Evolutionary conservation across 768 basidiomycete genomes (phyloP).

Genomic region (Hygrophorus pudorinus): DNA sequence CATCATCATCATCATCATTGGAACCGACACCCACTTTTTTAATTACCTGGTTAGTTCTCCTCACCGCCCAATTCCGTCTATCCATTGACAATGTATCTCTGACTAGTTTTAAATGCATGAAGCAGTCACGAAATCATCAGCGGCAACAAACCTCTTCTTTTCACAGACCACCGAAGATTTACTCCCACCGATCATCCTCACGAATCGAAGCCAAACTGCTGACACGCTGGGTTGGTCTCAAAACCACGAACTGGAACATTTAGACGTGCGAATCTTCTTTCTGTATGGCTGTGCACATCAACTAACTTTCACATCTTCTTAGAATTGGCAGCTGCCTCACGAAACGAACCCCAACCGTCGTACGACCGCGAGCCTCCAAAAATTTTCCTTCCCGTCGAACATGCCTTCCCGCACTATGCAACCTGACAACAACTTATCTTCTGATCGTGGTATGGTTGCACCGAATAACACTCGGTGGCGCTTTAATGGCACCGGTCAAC

Average conservation of each 20-base stretch:
- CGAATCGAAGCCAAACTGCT: constrained; percentile 21
- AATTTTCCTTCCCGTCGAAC: constrained; percentile 22
- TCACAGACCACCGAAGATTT: constrained; percentile 21
- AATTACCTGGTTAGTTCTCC: constrained; percentile 33
- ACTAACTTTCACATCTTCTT: constrained; percentile 13
- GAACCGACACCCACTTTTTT: constrained; percentile 12
- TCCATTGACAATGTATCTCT: constrained; percentile 17
- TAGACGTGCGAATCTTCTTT: constrained; percentile 33
- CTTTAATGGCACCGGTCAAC: constrained; percentile 51
- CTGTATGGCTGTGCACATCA: constrained; percentile 25
- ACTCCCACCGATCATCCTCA: constrained; percentile 24
- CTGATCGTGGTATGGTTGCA: constrained; percentile 30
- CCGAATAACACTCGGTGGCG: constrained; percentile 48
- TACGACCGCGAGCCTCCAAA: constrained; percentile 26
- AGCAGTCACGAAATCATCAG: constrained; percentile 43
- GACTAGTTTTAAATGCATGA: constrained; percentile 57
- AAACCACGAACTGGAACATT: constrained; percentile 26
- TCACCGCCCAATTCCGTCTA: constrained; percentile 11
- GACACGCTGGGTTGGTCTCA: constrained; percentile 41
- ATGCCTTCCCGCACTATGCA: constrained; percentile 44
- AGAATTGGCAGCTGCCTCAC: constrained; percentile 42
- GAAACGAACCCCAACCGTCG: constrained; percentile 25
- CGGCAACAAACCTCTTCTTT: constrained; percentile 29
- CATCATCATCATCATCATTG: constrained; percentile 12
- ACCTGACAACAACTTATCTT: constrained; percentile 24